These are phyloP conservation scores for Colletotrichum spaethianum DNA, from an alignment of 2,329 filamentous ascomycete genomes.

Conservation along the genomic window DNA sequence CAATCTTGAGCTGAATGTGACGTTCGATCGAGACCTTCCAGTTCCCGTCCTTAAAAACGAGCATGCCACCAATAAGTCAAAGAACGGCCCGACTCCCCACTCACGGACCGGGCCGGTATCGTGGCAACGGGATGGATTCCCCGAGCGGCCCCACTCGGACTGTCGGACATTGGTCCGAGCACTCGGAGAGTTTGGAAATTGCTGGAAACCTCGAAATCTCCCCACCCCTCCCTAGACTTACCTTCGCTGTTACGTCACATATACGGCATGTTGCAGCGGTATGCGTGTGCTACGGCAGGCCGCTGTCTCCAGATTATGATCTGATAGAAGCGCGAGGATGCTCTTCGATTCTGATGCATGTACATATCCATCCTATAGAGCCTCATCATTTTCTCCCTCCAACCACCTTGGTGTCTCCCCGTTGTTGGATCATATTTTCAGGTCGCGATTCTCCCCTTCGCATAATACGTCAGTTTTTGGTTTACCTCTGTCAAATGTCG, in stretches of 20 bases:
- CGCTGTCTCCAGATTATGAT: neutral
- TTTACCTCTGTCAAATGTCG: constrained; percentile 51
- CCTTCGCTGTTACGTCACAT: constrained; percentile 32
- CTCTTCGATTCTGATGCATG: neutral
- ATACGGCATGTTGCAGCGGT: constrained; percentile 24
- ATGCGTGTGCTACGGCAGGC: constrained; percentile 17
- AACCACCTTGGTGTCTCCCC: neutral
- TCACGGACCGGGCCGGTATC: neutral
- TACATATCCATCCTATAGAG: neutral
- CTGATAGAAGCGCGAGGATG: constrained; percentile 7
- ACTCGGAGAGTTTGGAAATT: constrained; percentile 34
- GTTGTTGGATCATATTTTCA: neutral
- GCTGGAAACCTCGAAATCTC: constrained; percentile 36
- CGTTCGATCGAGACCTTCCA: too few species aligned
- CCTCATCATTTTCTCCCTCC: neutral
- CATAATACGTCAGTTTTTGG: too few species aligned
- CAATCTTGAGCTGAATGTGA: too few species aligned
- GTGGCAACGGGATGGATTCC: neutral
- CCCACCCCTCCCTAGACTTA: constrained; percentile 6
- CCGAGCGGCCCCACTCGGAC: neutral
- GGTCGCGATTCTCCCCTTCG: neutral
- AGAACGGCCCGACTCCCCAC: neutral
- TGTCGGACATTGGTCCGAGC: constrained; percentile 19
- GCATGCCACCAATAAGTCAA: neutral
- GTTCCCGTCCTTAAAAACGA: too few species aligned